Percentiles rank a stretch among this genome's conserved stretches.
Conservation (phyloP, 106 monocot genomes). For the Acorus gramineus region DNA sequence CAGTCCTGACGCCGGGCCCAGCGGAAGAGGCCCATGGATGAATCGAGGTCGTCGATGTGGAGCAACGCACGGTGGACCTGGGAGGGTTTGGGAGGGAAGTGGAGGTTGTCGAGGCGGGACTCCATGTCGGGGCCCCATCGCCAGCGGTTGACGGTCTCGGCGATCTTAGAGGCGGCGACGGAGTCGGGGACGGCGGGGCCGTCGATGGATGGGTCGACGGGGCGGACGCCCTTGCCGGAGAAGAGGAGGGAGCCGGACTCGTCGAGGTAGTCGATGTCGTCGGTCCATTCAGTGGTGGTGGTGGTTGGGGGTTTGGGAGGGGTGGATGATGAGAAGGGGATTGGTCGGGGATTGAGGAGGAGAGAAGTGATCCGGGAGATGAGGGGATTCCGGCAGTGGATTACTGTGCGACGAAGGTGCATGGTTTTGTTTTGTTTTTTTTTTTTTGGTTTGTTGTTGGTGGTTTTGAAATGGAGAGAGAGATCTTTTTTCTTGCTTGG, state of each 20-base stretch:
- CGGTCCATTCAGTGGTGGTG: slow-evolving; percentile 25
- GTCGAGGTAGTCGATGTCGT: slow-evolving; percentile 56
- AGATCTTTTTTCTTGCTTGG: no score
- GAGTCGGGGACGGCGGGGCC: slow-evolving; percentile 24
- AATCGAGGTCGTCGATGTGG: slow-evolving; percentile 16
- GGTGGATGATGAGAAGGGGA: not conserved
- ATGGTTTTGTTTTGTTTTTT: no score
- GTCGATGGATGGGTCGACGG: slow-evolving; percentile 28
- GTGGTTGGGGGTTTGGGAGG: not conserved
- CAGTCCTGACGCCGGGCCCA: slow-evolving; percentile 78
- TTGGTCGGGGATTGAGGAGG: not conserved
- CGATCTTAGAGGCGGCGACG: slow-evolving; percentile 30
- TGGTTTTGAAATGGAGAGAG: no score
- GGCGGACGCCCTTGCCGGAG: slow-evolving; percentile 46
- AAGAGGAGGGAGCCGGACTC: slow-evolving; percentile 49
- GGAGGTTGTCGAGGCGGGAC: slow-evolving; percentile 38
- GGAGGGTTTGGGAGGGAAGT: slow-evolving; percentile 18
- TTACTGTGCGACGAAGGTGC: no score
- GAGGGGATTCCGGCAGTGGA: no score
- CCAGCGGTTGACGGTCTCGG: slow-evolving; percentile 33
- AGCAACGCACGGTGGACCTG: slow-evolving; percentile 16
- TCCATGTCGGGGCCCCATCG: slow-evolving; percentile 56
- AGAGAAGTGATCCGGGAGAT: no score
- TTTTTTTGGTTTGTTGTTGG: no score
- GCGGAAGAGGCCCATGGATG: slow-evolving; percentile 55